Evolutionary conservation across 805 yeast species (phyloP).

Genomic region (Nakazawaea ishiwadae): DNA sequence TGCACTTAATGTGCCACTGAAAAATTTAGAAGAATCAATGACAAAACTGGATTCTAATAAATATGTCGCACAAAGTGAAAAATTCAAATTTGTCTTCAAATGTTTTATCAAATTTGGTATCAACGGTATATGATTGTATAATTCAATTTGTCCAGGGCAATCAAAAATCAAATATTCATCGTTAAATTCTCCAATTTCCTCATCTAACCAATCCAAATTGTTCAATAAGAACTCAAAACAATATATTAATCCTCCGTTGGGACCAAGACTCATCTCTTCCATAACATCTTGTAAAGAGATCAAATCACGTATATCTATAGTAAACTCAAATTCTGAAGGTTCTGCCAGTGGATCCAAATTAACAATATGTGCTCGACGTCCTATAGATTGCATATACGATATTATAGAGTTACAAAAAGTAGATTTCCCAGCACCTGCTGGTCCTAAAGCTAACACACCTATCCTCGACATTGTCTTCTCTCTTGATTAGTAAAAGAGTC

Average conservation of each 20-base stretch:
- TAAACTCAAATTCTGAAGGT: constrained; percentile 84
- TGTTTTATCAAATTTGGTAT: constrained; percentile 87
- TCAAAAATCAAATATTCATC: constrained; percentile 94
- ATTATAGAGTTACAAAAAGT: constrained; percentile 90
- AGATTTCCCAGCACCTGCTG: constrained; percentile 96
- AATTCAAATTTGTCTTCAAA: constrained; percentile 71
- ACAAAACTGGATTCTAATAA: constrained; percentile 92
- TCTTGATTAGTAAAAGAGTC: too few relatives aligned
- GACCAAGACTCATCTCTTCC: constrained; percentile 92
- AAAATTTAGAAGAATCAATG: constrained; percentile 85
- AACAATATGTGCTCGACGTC: constrained; percentile 91
- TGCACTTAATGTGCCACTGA: constrained; percentile 92
- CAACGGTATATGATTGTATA: constrained; percentile 91
- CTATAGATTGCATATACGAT: constrained; percentile 81
- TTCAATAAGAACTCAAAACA: constrained; percentile 89
- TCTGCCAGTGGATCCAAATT: constrained; percentile 98
- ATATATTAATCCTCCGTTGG: constrained; percentile 90
- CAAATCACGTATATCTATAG: constrained; percentile 87
- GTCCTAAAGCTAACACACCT: constrained; percentile 91
- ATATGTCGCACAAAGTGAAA: constrained; percentile 89
- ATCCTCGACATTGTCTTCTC: constrained; percentile 73
- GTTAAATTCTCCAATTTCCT: constrained; percentile 91
- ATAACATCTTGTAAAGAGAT: constrained; percentile 90
- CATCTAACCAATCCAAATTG: constrained; percentile 95
- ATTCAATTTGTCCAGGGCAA: constrained; percentile 96